Conservation (phyloP, 805 yeast species). For the Schwanniomyces pseudopolymorphus region DNA sequence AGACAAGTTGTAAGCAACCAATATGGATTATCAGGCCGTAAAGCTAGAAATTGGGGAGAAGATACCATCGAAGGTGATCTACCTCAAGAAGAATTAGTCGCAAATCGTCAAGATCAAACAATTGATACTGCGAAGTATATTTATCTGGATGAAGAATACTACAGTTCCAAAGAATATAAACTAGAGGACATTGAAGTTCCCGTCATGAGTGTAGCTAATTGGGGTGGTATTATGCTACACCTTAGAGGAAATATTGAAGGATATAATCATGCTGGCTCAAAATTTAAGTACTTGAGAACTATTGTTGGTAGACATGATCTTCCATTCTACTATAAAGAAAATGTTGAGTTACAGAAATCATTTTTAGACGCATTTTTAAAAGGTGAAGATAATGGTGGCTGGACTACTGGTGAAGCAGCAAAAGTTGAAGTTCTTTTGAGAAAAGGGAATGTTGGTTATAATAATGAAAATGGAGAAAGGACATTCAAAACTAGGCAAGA, state of each 20-base stretch:
- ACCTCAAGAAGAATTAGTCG: background rate
- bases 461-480: background rate
- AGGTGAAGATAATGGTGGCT: conserved; percentile 1
- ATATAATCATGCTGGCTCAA: conserved; percentile 1
- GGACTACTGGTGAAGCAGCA: background rate
- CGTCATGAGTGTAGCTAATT: conserved; percentile 1
- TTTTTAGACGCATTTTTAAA: conserved; percentile 1
- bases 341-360: background rate
- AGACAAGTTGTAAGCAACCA: conserved; percentile 2
- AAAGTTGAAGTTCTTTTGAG: conserved; percentile 2
- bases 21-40: background rate
- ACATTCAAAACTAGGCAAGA: conserved; percentile 1
- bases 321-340: conserved; percentile 2
- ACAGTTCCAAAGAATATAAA: background rate
- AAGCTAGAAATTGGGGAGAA: conserved; percentile 2
- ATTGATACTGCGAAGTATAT: background rate
- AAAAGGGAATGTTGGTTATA: conserved; percentile 1
- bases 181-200: conserved; percentile 2
- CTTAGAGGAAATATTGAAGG: conserved; percentile 2
- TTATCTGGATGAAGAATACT: conserved; percentile 1
- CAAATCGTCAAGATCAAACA: conserved; percentile 2
- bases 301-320: conserved; percentile 2
- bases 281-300: background rate
- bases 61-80: conserved; percentile 1
- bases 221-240: conserved; percentile 3